Base-by-base conservation (phyloP, 768 basidiomycete species). In the Lactarius evosmus region DNA sequence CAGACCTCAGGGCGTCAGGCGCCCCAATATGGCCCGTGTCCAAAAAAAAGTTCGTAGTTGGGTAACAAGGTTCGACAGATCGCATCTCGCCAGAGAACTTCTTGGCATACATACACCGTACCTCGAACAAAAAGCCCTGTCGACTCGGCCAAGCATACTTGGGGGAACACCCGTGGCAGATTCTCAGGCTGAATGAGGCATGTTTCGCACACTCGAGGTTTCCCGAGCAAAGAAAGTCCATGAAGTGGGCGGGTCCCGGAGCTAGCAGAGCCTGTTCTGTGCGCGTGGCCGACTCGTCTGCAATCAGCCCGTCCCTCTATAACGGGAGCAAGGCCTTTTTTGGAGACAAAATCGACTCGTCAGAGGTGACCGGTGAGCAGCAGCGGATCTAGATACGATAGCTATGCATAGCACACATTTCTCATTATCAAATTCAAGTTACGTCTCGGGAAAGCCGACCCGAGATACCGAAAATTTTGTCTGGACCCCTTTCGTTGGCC, bases 121-220 rank as follows among this genome's bases (percentile, higher is more conserved):
- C 8, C 29, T 27, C 29, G 27, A n/a, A n/a, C 16, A 30, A 19
- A 17, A 30, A 14, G 16, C 16, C 9, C 8, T 29, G 19, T 29
- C 7, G 27, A 30, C 30, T 52, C 14, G 11, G 22, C 22, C 22
- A 25, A 38, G 36, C 22, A 2, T 22, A 29, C 27, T 56, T 50
- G 58, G 52, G n/a, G 36, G 29, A 49, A 49, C 58, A 55, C 30
- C 52, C 52, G 58, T 64, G 58, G 58, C n/a, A 64, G 49, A 46
- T 7, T 38, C 30, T 19, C 33, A 52, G 12, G 51, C 51, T 25
- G 33, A 54, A 63, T 44, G 29, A 59, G 52, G 58, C 7, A 59
- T n/a, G n/a, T 54, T 27, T 60, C 27, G 34, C 57, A 58, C 38
- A 54, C 50, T 40, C 38, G 34, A 12, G 7, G 17, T 58, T 30